Conservation (phyloP, 1,284 basidiomycete species). For the Trichosporon sp. region DNA sequence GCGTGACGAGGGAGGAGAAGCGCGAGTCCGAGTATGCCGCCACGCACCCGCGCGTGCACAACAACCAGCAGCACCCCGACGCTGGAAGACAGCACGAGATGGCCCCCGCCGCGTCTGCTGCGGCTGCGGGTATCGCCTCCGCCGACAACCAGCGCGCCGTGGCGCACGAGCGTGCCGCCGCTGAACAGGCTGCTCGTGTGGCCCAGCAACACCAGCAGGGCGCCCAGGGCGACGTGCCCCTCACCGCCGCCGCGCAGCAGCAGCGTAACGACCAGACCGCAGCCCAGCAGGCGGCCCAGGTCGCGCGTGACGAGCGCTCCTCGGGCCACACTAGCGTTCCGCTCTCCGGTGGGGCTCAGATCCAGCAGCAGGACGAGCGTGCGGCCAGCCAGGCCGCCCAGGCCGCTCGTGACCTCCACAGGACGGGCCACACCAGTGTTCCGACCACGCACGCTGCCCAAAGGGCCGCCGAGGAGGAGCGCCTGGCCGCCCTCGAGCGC, state of each 20-base stretch:
- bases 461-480: conserved; percentile 9
- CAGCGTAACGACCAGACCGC: conserved; percentile 9
- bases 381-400: background rate
- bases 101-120: background rate
- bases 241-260: background rate
- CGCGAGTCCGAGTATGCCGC: conserved; percentile 13
- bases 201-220: background rate
- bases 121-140: background rate
- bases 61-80: conserved; percentile 8
- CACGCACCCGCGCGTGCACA: background rate
- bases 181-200: background rate
- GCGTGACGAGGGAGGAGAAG: conserved; percentile 34
- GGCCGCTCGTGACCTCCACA: conserved; percentile 9
- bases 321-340: background rate
- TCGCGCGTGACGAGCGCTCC: background rate
- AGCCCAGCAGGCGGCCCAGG: background rate
- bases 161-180: background rate
- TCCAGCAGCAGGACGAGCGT: conserved; percentile 17
- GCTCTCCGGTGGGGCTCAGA: background rate
- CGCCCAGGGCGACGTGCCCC: background rate
- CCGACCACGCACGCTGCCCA: background rate
- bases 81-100: background rate
- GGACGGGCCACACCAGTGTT: background rate
- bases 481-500: conserved; percentile 7
- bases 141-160: background rate